Base-by-base conservation (phyloP, 2,329 filamentous ascomycete species). In the Talaromyces pinophilus region DNA sequence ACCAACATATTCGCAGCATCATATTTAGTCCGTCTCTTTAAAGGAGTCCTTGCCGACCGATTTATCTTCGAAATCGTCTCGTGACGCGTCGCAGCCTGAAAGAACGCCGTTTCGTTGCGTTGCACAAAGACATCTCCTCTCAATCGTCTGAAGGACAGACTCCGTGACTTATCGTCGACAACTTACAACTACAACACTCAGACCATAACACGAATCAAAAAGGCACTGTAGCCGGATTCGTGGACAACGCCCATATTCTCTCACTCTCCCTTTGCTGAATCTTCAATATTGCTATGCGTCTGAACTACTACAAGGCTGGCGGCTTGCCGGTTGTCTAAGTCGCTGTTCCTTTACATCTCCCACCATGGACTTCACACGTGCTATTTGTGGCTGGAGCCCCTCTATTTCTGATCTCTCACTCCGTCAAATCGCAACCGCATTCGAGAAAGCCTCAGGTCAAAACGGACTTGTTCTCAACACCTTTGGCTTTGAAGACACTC, bases 321-420 rank as follows among this genome's bases (percentile, higher is more conserved):
- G 33, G 19, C 38, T 55, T 60, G 66, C 66, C 66, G 52, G 66
- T 63, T 65, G 59, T 64, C 15, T 67, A 62, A 60, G 63, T 65
- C 52, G 59, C 35, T 38, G 33, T 50, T 17, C 50, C 50, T 48
- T 42, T 8, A 42, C 28, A 59, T 55, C 28, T 60, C 33, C 25
- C 63, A 67, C 52, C 59, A 67, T 67, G 66, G 66, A 67, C 55
- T 40, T 54, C 66, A 30, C 66, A 55, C 66, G 59, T 40, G 50
- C 62, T 38, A 59, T 54, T 65, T 52, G 63, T 67, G 66, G 66
- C 63, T 60, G 66, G 66, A 65, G 66, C 63, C 66, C 59, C 19
- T 40, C 57, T 59, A 62, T 62, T 63, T 11, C 40, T 30, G 46
- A 63, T 40, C 42, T 48, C 38, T 30, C 52, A 25, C 35, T 17